Evolutionary conservation across 768 basidiomycete species (phyloP).

Genomic region (Russula sp.): DNA sequence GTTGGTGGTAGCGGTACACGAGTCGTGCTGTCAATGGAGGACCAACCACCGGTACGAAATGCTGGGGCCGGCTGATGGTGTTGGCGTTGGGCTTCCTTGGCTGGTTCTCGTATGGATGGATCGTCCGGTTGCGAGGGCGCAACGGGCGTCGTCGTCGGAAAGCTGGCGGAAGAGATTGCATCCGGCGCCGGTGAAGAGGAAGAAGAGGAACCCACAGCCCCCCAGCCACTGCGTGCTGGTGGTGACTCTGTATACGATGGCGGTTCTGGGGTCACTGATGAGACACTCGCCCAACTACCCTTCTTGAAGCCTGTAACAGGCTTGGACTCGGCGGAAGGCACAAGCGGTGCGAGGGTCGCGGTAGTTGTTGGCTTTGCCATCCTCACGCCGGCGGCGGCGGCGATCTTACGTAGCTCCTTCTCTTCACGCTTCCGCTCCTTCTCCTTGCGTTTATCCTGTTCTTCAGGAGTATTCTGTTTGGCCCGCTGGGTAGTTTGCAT

Average conservation of each 20-base stretch:
- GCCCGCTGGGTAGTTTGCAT: slow-evolving; percentile 72
- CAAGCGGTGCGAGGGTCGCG: slow-evolving; percentile 28
- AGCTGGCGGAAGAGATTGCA: slow-evolving; percentile 1
- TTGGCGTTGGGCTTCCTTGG: slow-evolving; percentile 4
- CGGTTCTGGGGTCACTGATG: slow-evolving; percentile 8
- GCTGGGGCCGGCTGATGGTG: slow-evolving; percentile 39
- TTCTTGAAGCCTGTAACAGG: slow-evolving; percentile 41
- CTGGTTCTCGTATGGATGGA: not conserved
- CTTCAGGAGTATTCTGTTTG: slow-evolving; percentile 56
- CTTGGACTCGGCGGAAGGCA: slow-evolving; percentile 27
- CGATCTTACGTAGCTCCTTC: slow-evolving; percentile 79
- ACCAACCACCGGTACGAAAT: slow-evolving; percentile 66
- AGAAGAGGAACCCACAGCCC: slow-evolving; percentile 41
- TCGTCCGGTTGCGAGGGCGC: not conserved
- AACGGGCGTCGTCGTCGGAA: not conserved
- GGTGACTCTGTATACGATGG: slow-evolving; percentile 29
- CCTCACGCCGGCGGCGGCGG: slow-evolving; percentile 76
- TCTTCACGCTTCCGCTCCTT: slow-evolving; percentile 85
- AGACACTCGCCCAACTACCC: slow-evolving; percentile 22
- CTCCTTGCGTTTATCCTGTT: slow-evolving; percentile 72
- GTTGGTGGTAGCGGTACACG: slow-evolving; percentile 3
- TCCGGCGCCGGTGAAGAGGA: slow-evolving; percentile 15
- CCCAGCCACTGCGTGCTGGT: slow-evolving; percentile 46
- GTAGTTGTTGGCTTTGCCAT: slow-evolving; percentile 39
- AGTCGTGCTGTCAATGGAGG: slow-evolving; percentile 55